These are phyloP conservation scores for Pseudogymnoascus pannorum DNA, from an alignment of 2,329 filamentous ascomycete genomes.

Conservation along the genomic window DNA sequence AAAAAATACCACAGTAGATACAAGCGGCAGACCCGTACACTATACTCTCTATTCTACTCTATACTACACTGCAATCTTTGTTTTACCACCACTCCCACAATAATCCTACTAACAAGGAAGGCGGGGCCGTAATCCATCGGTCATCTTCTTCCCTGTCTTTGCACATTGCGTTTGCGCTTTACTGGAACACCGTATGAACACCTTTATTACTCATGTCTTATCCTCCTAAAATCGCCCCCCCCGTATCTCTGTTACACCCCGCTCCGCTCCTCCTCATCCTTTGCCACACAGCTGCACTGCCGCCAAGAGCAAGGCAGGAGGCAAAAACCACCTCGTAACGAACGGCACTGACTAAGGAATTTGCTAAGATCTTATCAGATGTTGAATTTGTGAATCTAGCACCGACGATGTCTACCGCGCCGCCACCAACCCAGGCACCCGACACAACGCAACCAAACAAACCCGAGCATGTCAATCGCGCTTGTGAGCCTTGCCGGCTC, in stretches of 20 bases:
- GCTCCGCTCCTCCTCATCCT: neutral
- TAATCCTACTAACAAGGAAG: neutral
- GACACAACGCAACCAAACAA: neutral
- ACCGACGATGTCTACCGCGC: constrained; percentile 1
- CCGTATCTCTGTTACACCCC: neutral
- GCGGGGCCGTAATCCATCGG: neutral
- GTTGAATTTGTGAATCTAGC: neutral
- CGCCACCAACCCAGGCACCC: neutral
- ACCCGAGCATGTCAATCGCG: constrained; percentile 23
- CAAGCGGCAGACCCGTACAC: neutral
- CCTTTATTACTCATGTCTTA: constrained; percentile 6
- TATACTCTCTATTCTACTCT: neutral
- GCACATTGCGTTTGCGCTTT: neutral
- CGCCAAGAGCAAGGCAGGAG: neutral
- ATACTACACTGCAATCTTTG: neutral
- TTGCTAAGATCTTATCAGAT: constrained; percentile 9
- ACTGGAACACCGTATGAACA: neutral
- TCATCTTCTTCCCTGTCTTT: neutral
- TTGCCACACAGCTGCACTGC: neutral
- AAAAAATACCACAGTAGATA: neutral
- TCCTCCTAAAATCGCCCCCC: neutral
- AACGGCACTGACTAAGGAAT: constrained; percentile 7
- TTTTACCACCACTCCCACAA: no score
- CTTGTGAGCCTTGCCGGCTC: constrained; percentile 32
- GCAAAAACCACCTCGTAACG: neutral